These are phyloP conservation scores for Neopestalotiopsis sp. DNA, from an alignment of 2,329 filamentous ascomycete genomes.

Conservation along the genomic window DNA sequence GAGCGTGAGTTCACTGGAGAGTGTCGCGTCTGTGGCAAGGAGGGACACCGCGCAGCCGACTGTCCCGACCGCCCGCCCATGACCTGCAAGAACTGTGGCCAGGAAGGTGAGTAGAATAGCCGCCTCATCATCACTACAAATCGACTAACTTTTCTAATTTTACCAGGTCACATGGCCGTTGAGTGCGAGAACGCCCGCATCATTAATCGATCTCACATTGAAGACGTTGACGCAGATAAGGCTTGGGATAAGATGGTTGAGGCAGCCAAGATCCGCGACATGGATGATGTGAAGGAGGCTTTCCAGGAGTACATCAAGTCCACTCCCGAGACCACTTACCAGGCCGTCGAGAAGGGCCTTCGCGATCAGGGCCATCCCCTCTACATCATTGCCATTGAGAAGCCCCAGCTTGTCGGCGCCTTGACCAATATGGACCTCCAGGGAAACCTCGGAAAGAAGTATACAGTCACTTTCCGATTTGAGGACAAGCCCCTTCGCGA, in stretches of 20 bases:
- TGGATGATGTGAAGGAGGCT: constrained; percentile 67
- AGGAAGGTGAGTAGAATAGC: constrained; percentile 55
- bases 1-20: constrained; percentile 24
- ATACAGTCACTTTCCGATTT: constrained; percentile 67
- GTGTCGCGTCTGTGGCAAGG: constrained; percentile 54
- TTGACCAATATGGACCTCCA: constrained; percentile 77
- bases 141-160: constrained; percentile 16
- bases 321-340: constrained; percentile 61
- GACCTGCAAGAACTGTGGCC: constrained; percentile 65
- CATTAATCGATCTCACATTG: constrained; percentile 58
- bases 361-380: constrained; percentile 58
- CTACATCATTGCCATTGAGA: constrained; percentile 68
- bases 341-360: constrained; percentile 65
- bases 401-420: constrained; percentile 56
- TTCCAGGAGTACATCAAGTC: constrained; percentile 68
- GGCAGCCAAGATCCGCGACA: constrained; percentile 59
- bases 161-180: constrained; percentile 57
- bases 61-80: constrained; percentile 41
- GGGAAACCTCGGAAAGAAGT: constrained; percentile 70
- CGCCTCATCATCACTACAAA: constrained; percentile 2
- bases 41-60: constrained; percentile 48
- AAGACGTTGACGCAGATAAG: constrained; percentile 55
- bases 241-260: constrained; percentile 63
- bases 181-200: constrained; percentile 66
- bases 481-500: constrained; percentile 61